phyloP scores from a whole-genome alignment of 768 basidiomycete genomes.

The Phylloporus scabripes region DNA sequence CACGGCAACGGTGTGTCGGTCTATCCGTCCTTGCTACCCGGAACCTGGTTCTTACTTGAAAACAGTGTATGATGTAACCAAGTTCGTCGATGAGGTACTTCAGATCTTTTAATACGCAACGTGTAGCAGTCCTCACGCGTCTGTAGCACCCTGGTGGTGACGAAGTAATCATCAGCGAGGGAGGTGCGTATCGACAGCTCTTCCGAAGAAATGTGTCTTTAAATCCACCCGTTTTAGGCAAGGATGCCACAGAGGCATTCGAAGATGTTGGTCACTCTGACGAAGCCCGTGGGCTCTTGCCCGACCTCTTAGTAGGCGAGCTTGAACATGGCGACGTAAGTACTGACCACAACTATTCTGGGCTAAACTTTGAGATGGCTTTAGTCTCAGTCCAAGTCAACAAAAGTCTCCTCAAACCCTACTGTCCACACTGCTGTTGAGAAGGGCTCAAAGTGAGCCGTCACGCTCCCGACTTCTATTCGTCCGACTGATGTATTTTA shows the following conservation, averaged over 20 bases:
- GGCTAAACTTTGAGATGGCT: constrained; percentile 1
- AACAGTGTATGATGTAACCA: constrained; percentile 87
- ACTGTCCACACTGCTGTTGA: constrained; percentile 45
- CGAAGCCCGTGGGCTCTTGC: constrained; percentile 85
- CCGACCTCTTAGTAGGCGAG: constrained; percentile 73
- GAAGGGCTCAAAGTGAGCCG: constrained; percentile 61
- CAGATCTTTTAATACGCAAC: neutral
- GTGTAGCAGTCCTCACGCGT: constrained; percentile 4
- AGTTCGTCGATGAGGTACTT: constrained; percentile 90
- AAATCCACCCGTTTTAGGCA: constrained; percentile 47
- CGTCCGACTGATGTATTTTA: constrained; percentile 24
- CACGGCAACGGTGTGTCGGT: constrained; percentile 67
- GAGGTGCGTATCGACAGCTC: constrained; percentile 51
- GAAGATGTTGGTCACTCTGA: constrained; percentile 99
- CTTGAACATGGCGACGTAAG: constrained; percentile 69
- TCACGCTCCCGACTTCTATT: constrained; percentile 1
- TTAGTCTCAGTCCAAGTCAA: constrained; percentile 50
- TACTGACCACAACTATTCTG: constrained; percentile 5
- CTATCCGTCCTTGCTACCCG: neutral
- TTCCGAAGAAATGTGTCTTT: neutral
- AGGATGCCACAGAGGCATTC: constrained; percentile 96
- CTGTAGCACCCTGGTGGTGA: constrained; percentile 92
- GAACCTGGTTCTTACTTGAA: constrained; percentile 4
- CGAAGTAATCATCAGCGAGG: constrained; percentile 93
- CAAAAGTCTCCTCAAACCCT: constrained; percentile 41